Evolutionary conservation across 1,284 basidiomycete genomes (phyloP).

Genomic region (Apiotrichum sp.): DNA sequence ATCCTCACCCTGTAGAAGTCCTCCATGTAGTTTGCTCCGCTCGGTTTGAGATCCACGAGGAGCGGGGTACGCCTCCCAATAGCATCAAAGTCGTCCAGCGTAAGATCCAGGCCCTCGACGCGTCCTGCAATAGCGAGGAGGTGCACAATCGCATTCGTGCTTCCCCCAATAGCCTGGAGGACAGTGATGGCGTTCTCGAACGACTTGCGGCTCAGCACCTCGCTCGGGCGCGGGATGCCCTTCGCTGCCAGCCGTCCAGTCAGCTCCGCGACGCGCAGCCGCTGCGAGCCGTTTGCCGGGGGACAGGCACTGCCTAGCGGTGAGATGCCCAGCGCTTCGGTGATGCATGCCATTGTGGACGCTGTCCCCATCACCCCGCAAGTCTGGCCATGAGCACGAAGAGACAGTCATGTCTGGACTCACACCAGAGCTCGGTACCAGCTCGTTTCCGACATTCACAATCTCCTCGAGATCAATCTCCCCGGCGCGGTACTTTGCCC

Average conservation of each 20-base stretch:
- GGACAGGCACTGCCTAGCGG: conserved; percentile 40
- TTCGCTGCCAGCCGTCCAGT: conserved; percentile 26
- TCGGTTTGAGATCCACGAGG: conserved; percentile 49
- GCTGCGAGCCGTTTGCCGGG: conserved; percentile 36
- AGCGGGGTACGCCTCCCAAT: conserved; percentile 47
- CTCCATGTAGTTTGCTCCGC: conserved; percentile 48
- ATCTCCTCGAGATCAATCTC: conserved; percentile 44
- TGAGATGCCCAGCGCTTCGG: conserved; percentile 41
- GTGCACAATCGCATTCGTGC: conserved; percentile 50
- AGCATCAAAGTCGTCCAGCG: conserved; percentile 46
- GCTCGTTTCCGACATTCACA: conserved; percentile 36
- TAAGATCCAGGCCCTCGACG: conserved; percentile 41
- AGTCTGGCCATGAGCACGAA: conserved; percentile 19
- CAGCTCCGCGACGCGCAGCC: conserved; percentile 39
- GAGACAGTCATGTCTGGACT: conserved; percentile 8
- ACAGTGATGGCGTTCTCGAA: conserved; percentile 50
- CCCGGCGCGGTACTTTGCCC: conserved; percentile 39
- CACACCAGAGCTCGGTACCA: conserved; percentile 40
- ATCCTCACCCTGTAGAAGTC: conserved; percentile 43
- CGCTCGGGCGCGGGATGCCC: conserved; percentile 34
- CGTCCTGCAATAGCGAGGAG: conserved; percentile 49
- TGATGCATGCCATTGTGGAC: conserved; percentile 44
- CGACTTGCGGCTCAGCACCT: conserved; percentile 45
- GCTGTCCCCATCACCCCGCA: conserved; percentile 46
- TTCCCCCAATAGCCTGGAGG: conserved; percentile 48